Base-by-base conservation (phyloP, 345 rosid species). In the Acer negundo region DNA sequence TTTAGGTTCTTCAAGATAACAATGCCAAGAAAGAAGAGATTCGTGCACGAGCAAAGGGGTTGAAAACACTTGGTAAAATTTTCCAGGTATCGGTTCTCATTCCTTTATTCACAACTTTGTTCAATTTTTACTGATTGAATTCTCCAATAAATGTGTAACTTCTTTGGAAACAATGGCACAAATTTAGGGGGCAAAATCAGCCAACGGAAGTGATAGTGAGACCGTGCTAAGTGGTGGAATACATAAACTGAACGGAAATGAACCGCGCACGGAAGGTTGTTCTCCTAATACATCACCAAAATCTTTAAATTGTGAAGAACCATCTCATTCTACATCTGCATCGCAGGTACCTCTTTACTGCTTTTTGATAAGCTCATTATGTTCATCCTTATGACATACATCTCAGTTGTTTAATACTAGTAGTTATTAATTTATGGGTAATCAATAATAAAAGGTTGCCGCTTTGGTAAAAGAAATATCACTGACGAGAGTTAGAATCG, bases 1-100 rank as follows among this genome's bases (percentile, higher is more conserved):
- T 80, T 77, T 85, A 95, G 99, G 99, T 96, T 82, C 98, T 96
- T 89, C 99, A 94, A 91, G 99, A 96, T 73, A 90, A 84, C 13
- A 89, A 73, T 67, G 89, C 80, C 75, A 92, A 87, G 86, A 94
- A 90, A 87, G 99, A 96, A 72, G 99, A 96, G 75, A 93, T 94
- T 71, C 94, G 95, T 71, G 80, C 89, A 22, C 90, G 97, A 86
- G 99, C 99, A 22, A 92, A 94, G 86, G 98, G 97, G 28, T 82
- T 96, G 86, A 96, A 92, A 86, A 84, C 97, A 77, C 90, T 96
- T 22, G 99, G 99, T 71, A 94, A 86, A 89, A 92, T 96, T 82
- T 94, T 96, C 81, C 97, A 92, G 99, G 98, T 96, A 81, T 69
- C 65, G 23, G 11, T 55, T 46, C 42, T 49, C 13, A 40, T 16